Percentiles rank a stretch among this genome's conserved stretches.
These are phyloP conservation scores for Nicotiana benthamiana DNA, from an alignment of 257 asterid genomes.

Conservation along the genomic window DNA sequence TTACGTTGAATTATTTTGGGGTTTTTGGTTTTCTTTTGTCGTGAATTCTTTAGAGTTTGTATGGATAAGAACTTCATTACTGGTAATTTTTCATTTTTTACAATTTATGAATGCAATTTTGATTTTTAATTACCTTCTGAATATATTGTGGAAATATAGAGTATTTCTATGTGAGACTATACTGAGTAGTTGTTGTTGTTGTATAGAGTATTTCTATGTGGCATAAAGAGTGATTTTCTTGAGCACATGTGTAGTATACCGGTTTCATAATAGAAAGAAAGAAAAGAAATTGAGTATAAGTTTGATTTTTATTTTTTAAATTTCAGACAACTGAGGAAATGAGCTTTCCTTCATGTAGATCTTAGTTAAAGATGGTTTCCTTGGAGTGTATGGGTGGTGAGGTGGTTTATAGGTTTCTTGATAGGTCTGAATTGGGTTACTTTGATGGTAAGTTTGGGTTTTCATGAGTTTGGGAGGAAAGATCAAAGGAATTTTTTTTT, in stretches of 20 bases:
- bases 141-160: neutral
- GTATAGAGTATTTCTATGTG: neutral
- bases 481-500: neutral
- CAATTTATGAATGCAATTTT: neutral
- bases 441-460: neutral
- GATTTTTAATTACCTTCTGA: neutral
- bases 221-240: neutral
- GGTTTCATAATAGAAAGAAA: neutral
- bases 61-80: neutral
- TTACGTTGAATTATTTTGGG: neutral
- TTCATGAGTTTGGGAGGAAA: neutral
- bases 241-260: neutral
- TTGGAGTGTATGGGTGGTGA: neutral
- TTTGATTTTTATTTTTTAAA: neutral
- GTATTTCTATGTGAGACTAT: neutral
- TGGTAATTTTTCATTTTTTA: neutral
- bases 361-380: neutral
- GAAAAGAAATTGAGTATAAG: neutral
- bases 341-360: neutral
- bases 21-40: neutral
- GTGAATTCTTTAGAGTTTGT: neutral
- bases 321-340: neutral
- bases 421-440: neutral
- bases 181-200: too few relatives aligned
- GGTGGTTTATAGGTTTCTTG: neutral